These are phyloP conservation scores for Raffaelea deltoideospora DNA, from an alignment of 2,329 filamentous ascomycete genomes.

Conservation along the genomic window DNA sequence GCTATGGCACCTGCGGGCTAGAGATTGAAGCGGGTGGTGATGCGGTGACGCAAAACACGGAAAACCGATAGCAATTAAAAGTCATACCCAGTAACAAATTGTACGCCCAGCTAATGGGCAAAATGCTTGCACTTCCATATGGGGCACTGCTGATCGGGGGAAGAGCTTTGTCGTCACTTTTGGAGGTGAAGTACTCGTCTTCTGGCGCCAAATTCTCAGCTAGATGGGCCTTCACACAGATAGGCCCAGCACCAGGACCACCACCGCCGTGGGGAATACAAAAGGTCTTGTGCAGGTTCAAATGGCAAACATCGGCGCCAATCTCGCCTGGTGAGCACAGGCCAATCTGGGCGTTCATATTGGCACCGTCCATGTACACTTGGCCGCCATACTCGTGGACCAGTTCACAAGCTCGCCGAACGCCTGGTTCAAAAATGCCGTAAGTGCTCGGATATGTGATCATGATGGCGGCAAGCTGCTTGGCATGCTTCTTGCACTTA, in stretches of 20 bases:
- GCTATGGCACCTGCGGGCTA: too few species aligned
- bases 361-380: slow-evolving; percentile 97
- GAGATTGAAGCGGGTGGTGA: background rate
- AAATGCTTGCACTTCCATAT: slow-evolving; percentile 79
- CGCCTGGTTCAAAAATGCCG: slow-evolving; percentile 81
- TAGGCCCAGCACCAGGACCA: slow-evolving; percentile 84
- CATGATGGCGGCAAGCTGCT: slow-evolving; percentile 86
- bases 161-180: slow-evolving; percentile 13
- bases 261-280: slow-evolving; percentile 95
- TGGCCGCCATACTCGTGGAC: slow-evolving; percentile 82
- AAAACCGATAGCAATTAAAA: slow-evolving; percentile 1
- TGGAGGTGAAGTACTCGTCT: slow-evolving; percentile 10
- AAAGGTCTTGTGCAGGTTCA: slow-evolving; percentile 98
- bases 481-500: slow-evolving; percentile 78
- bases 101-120: slow-evolving; percentile 91
- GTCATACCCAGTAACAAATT: slow-evolving; percentile 83
- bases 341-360: slow-evolving; percentile 97
- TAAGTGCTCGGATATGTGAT: slow-evolving; percentile 93
- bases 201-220: slow-evolving; percentile 51
- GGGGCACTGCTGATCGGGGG: slow-evolving; percentile 61
- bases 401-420: slow-evolving; percentile 71
- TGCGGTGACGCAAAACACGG: background rate
- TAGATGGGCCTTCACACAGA: slow-evolving; percentile 77
- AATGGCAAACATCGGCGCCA: slow-evolving; percentile 88
- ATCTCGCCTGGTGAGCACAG: slow-evolving; percentile 91